Conservation (phyloP, 495 filamentous ascomycete genomes). For the Penicillium odoratum region DNA sequence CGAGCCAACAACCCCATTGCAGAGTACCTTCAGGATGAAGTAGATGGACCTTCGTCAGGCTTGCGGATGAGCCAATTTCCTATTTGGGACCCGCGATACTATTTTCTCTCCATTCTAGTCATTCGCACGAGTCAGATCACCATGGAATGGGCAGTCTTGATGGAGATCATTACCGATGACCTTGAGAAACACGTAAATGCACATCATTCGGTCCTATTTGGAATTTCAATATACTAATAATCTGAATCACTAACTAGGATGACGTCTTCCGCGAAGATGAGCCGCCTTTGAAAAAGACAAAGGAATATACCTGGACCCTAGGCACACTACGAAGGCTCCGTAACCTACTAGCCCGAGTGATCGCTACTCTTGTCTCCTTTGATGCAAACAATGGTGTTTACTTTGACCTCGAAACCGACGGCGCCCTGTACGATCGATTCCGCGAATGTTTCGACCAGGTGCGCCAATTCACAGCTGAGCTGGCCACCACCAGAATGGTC, state of each 20-base stretch:
- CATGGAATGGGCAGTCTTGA: slow-evolving; percentile 13
- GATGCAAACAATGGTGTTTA: slow-evolving; percentile 12
- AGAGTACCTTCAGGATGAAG: slow-evolving; percentile 7
- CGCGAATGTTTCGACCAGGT: slow-evolving; percentile 14
- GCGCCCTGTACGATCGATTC: slow-evolving; percentile 10
- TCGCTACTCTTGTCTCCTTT: slow-evolving; percentile 6
- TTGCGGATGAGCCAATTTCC: slow-evolving; percentile 13
- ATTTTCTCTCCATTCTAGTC: slow-evolving; percentile 22
- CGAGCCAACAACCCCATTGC: slow-evolving; percentile 13
- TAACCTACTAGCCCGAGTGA: slow-evolving; percentile 8
- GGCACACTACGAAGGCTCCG: slow-evolving; percentile 6
- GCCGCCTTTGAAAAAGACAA: slow-evolving; percentile 4
- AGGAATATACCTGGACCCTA: slow-evolving; percentile 11
- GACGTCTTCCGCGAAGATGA: slow-evolving; percentile 9
- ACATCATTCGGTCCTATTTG: not conserved
- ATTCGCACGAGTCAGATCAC: slow-evolving; percentile 21
- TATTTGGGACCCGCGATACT: slow-evolving; percentile 28
- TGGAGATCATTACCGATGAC: not conserved
- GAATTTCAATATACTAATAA: not conserved
- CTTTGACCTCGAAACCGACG: slow-evolving; percentile 14
- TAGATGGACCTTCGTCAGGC: slow-evolving; percentile 21
- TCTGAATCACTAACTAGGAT: slow-evolving; percentile 3
- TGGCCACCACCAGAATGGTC: slow-evolving; percentile 6
- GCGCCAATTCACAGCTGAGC: slow-evolving; percentile 9
- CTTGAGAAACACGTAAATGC: slow-evolving; percentile 8